Base-by-base conservation (phyloP, 805 yeast species). In the Ogataea wickerhamii region DNA sequence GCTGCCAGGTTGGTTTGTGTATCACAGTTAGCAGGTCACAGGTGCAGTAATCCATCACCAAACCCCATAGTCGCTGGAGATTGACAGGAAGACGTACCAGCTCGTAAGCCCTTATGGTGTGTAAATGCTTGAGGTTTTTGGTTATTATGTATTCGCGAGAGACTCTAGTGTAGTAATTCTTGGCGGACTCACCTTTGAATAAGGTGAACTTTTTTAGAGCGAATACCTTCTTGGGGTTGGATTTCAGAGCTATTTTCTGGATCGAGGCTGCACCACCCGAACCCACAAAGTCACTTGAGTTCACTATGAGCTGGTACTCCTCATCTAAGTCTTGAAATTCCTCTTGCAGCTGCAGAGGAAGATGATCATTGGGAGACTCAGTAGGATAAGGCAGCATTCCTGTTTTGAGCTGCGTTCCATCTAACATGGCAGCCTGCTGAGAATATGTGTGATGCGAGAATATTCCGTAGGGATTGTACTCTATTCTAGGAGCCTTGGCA, bases 251-350 rank as follows among this genome's bases (percentile, higher is more conserved):
- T 3, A 74, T 59, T 40, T 72, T 73, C 38, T 80, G 66, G 16
- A 84, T 88, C 34, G 74, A 74, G 4, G 87, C 74, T 2, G 84
- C 75, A 3, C 89, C 89, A 33, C 94, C 93, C 38, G 72, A 74
- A 3, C 89, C 93, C 35, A 84, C 43, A 21, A 34, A 48, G 20
- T 46, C 50, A 34, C 64, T 66, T 7, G 60, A 52, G n/a, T 50
- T 49, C 7, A 61, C 67, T 2, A 70, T 66, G 14, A 72, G 47
- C 28, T 69, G 74, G 52, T 76, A 84, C 39, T 74, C 76, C 31
- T 79, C 82, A 21, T 70, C 66, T 34, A 84, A 58, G 29, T 70
- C 68, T 3, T 68, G 60, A 37, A 68, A 66, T 1, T 60, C 58
- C 53, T 80, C 77, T 36, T 73, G 66, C 44, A 75, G 63, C 4